These are phyloP conservation scores for Escovopsis weberi DNA, from an alignment of 2,329 filamentous ascomycete species.

Conservation along the genomic window DNA sequence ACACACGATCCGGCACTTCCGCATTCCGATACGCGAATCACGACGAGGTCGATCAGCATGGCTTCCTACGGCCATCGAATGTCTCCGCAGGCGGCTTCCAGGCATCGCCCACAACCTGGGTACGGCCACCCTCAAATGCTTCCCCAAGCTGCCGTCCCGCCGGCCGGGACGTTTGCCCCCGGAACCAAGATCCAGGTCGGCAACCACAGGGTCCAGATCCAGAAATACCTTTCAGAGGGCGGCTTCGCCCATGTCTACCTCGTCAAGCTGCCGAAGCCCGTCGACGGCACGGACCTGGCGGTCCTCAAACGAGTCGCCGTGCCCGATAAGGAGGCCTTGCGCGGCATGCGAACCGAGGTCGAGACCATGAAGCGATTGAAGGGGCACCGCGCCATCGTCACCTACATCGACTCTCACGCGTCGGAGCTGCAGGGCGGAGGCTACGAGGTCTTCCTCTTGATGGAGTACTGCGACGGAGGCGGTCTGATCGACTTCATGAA, in stretches of 20 bases:
- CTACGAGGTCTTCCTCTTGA: slow-evolving; percentile 94
- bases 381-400: slow-evolving; percentile 91
- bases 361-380: slow-evolving; percentile 99
- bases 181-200: slow-evolving; percentile 97
- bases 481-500: slow-evolving; percentile 99
- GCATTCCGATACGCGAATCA: not conserved
- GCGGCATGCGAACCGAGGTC: slow-evolving; percentile 94
- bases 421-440: slow-evolving; percentile 85
- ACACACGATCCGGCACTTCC: not conserved
- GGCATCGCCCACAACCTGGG: slow-evolving; percentile 25
- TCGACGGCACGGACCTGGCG: slow-evolving; percentile 65
- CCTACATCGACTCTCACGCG: slow-evolving; percentile 95
- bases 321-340: slow-evolving; percentile 85
- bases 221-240: slow-evolving; percentile 95
- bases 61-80: slow-evolving; percentile 23
- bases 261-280: slow-evolving; percentile 65
- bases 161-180: slow-evolving; percentile 78
- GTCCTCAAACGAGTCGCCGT: slow-evolving; percentile 93
- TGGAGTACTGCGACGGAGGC: slow-evolving; percentile 93
- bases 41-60: slow-evolving; percentile 11
- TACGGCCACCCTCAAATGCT: slow-evolving; percentile 28
- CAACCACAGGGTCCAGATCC: slow-evolving; percentile 80
- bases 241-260: slow-evolving; percentile 98
- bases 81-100: slow-evolving; percentile 12
- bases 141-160: slow-evolving; percentile 28